Evolutionary conservation across 352 stramenopile genomes (phyloP).

Genomic region (Globisporangium spiculum): DNA sequence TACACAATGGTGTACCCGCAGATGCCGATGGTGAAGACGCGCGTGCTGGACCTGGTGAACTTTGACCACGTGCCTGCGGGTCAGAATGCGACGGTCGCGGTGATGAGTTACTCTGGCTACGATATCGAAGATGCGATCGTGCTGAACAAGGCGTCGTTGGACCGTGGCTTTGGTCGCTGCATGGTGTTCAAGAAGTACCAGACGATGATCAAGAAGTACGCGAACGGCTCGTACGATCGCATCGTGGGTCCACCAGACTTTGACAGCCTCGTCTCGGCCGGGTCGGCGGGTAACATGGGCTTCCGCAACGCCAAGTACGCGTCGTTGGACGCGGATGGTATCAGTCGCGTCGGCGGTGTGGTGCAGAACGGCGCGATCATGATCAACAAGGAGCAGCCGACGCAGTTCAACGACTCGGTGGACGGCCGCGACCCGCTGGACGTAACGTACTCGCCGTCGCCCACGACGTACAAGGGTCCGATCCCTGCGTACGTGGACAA

Average conservation of each 20-base stretch:
- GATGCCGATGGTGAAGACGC: constrained; percentile 99
- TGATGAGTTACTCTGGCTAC: constrained; percentile 99
- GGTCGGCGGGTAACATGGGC: constrained; percentile 38
- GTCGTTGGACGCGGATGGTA: constrained; percentile 96
- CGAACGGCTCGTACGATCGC: constrained; percentile 95
- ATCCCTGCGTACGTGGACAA: constrained; percentile 98
- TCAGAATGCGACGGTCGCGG: constrained; percentile 98
- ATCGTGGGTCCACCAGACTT: constrained; percentile 93
- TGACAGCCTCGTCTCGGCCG: constrained; percentile 61
- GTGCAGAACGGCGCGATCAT: constrained; percentile 95
- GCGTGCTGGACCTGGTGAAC: constrained; percentile 97
- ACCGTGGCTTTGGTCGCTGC: constrained; percentile 98
- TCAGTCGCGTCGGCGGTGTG: constrained; percentile 83
- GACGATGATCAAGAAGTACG: constrained; percentile 96
- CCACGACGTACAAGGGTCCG: constrained; percentile 94
- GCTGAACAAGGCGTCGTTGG: constrained; percentile 96
- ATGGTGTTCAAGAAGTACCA: constrained; percentile 99
- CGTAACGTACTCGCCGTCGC: constrained; percentile 80
- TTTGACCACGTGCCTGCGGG: constrained; percentile 98
- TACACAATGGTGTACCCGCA: constrained; percentile 99
- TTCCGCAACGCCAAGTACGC: constrained; percentile 90
- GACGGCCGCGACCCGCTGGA: constrained; percentile 71
- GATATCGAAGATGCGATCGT: constrained; percentile 99
- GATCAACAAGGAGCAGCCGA: constrained; percentile 98
- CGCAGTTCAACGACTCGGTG: constrained; percentile 90